Base-by-base conservation (phyloP, 768 basidiomycete species). In the Russula sp. region DNA sequence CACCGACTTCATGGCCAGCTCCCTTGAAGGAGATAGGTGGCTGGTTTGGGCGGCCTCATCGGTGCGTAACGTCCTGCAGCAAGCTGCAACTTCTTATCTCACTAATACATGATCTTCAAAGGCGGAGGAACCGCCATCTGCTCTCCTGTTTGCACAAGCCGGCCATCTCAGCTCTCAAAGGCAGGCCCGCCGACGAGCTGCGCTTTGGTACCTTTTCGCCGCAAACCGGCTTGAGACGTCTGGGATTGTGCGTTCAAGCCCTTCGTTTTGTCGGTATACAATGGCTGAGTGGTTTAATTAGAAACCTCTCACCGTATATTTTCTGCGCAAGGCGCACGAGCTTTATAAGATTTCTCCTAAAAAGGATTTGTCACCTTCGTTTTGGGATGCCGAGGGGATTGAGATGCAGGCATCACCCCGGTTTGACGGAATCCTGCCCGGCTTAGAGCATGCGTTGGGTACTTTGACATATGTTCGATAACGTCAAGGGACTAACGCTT, bases 231-330 rank as follows among this genome's bases (percentile, higher is more conserved):
- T 94, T 35, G 91, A 94, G 72, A 93, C 89, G 74, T 88, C 86
- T 67, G 91, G 91, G 22, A 86, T 91, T 67, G 91, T 94, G 65
- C 67, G 90, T 79, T 22, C 52, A 14, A 9, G n/a, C 16, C 22
- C 20, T 47, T 44, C 7, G 18, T 20, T 39, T 40, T 44, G 55
- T 39, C 50, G 44, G 67, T 20, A 59, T 18, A 64, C 42, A n/a
- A n/a, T 59, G 37, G 27, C 44, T 31, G 4, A 55, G 20, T n/a
- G 34, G 35, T 11, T 22, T n/a, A 61, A 48, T 66, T 20, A 94
- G 91, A 94, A 91, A 88, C 85, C 89, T 0, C 71, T 94, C 59
- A 92, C 91, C 2, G 86, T 90, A 80, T 84, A 89, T 71, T 88
- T 93, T 69, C 78, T 94, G 35, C 84, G 84, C 9, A 82, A 79